Evolutionary conservation across 805 yeast species (phyloP), one percentile per base, ranked within the genome.

Genomic region (Yarrowia deformans): DNA sequence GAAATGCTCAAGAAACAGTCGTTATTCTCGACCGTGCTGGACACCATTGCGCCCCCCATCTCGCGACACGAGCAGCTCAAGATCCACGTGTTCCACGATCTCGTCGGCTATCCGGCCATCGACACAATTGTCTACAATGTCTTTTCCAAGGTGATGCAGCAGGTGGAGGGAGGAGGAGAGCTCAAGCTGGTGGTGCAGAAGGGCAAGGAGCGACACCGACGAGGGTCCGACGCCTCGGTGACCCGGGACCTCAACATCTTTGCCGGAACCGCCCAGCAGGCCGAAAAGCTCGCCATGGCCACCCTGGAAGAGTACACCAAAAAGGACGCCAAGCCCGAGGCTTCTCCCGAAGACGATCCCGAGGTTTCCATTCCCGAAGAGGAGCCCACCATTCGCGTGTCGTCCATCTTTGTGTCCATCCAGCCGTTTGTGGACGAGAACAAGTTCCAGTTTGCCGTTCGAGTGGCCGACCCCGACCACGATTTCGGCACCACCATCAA

Each of bases 241-340:
- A 76, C 72, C 50, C 82, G 84, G 39, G 85, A 85, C 61, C 84
- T 94, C 74, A 89, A 89, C 71, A 77, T 90, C 73, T 91, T 93
- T 76, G 80, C 84, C 23, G 98, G 98, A 9, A 89, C 90, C 72
- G 74, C 87, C 0, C 84, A 87, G 54, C 97, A 92, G 77, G 98
- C 95, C 14, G 96, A 90, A 74, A 94, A 95, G 77, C 84, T 95
- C 70, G 90, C 96, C 49, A 83, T 86, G 74, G 98, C 98, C 4
- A 93, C 92, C 75, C 83, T 94, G 73, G 97, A 92, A 39, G 86
- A 87, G 68, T 87, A 88, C n/a, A 84, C 88, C 67, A 79, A 72
- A 72, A 75, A 73, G 49, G 77, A 75, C 32, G 34, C 68, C 18
- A 45, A 46, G 72, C 71, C 39, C 72, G 72, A n/a, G 72, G 70